phyloP scores from a whole-genome alignment of 2,329 filamentous ascomycete species.

The Xylaria sp. region DNA sequence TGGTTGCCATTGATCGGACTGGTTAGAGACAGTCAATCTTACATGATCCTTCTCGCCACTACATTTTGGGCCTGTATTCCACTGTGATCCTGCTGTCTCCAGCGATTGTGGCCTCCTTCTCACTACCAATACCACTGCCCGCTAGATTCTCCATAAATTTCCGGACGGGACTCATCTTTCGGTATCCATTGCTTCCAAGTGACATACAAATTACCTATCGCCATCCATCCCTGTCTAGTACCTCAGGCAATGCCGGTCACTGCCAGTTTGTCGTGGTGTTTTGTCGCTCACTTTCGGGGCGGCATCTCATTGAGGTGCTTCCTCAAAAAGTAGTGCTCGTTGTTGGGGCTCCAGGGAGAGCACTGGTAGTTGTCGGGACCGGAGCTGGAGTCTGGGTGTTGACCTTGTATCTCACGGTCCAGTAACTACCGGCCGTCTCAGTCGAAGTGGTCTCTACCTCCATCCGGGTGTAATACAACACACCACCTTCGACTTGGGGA shows the following conservation, averaged over 20 bases:
- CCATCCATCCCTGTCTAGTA: slow-evolving; percentile 10
- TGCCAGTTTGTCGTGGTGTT: slow-evolving; percentile 11
- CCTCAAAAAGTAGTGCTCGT: slow-evolving; percentile 39
- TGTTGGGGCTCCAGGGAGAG: slow-evolving; percentile 42
- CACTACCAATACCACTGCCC: background rate
- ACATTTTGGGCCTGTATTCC: background rate
- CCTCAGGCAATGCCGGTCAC: slow-evolving; percentile 2
- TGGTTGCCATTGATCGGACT: slow-evolving; percentile 2
- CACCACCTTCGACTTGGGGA: slow-evolving; percentile 58
- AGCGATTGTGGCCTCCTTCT: background rate
- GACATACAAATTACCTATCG: slow-evolving; percentile 23
- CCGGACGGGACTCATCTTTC: background rate
- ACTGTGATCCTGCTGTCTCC: background rate
- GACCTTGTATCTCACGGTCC: slow-evolving; percentile 53
- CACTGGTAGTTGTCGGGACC: slow-evolving; percentile 44
- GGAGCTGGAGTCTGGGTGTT: slow-evolving; percentile 42
- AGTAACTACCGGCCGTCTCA: slow-evolving; percentile 53
- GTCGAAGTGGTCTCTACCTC: slow-evolving; percentile 59
- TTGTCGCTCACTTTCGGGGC: slow-evolving; percentile 11
- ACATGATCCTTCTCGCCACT: slow-evolving; percentile 8
- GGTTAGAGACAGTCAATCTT: slow-evolving; percentile 4
- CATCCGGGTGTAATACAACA: slow-evolving; percentile 61
- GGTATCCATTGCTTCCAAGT: background rate
- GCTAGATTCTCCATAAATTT: background rate
- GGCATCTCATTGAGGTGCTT: background rate